Evolutionary conservation across 1,284 basidiomycete genomes (phyloP), one percentile per base, ranked within the genome.

Genomic region (Ganoderma meredithae): DNA sequence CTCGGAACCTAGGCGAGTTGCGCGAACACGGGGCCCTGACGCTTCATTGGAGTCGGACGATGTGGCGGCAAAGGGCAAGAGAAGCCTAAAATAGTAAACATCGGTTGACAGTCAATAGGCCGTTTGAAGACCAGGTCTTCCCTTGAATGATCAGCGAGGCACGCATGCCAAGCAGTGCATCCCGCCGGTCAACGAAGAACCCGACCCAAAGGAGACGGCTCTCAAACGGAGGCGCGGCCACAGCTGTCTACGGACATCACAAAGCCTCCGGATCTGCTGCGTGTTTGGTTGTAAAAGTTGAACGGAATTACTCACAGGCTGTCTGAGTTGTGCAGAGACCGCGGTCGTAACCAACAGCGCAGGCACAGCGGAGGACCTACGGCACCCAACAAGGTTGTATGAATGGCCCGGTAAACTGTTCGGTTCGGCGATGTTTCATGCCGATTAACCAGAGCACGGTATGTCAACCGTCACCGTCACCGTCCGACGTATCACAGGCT

Each of bases 131-230:
- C 17, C 31, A 27, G 27, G 13, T 55, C 27, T 55, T 55, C 52
- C 27, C 52, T 33, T 17, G 27, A 55, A 31, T 27, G 52, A 33
- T 55, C 52, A 55, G 27, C 52, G 52, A 55, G 52, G 52, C 22
- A 10, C 47, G 10, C 47, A 25, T 49, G 22, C 10, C 47, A 22
- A 49, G 47, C 22, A 49, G 47, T 22, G 13, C 47, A 22, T 49
- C 22, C 22, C 47, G 22, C 47, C 47, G 47, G 22, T 49, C 13
- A 19, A 25, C 9, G 22, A 49, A 49, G n/a, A 25, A 25, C 22
- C 47, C 47, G 47, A 49, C 47, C 13, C 12, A n/a, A 13, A 49
- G 47, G 10, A 49, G 47, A 49, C 47, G 12, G 7, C 25, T 25
- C 19, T 6, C 13, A 41, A 12, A 25, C 47, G 47, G 10, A 25